Evolutionary conservation across 2,329 filamentous ascomycete genomes (phyloP), one percentile per base, ranked within the genome.

Genomic region (Botrytis galanthina): DNA sequence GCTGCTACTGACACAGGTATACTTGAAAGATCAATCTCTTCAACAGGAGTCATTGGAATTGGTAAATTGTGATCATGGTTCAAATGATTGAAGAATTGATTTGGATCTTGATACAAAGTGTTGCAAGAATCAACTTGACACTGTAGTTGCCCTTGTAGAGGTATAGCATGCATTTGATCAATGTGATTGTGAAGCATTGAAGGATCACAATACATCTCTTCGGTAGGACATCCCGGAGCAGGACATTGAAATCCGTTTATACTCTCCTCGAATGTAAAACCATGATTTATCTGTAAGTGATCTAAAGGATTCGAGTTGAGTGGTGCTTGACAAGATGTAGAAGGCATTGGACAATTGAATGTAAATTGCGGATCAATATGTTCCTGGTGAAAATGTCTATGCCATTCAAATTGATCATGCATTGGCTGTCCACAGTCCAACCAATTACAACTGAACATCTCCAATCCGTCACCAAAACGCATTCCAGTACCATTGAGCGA

Each of bases 291-390:
- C 48, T 77, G 74, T 12, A 81, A 57, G 73, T 81, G 80, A 70
- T 77, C 75, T 20, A 81, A 35, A 54, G 78, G 78, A 72, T 80
- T 77, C 35, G 76, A 69, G 9, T 67, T 72, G 44, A 79, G 75
- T 29, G 73, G 74, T 35, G 48, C 35, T 20, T 77, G 75, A 62
- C 79, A 80, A 51, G 73, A 73, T 18, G 77, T 75, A 42, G 71
- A 75, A 68, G 75, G 75, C 32, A 80, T 74, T 32, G 79, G 79
- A 70, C 80, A 81, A 32, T 67, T 70, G 64, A 78, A 79, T 14
- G 68, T 73, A 74, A 80, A 76, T 69, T 80, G 78, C 26, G 80
- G 78, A 72, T 79, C 78, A 46, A 81, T 72, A 74, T 81, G 80
- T 42, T 75, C 70, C 22, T 74, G 67, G 60, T 80, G 78, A 37